Evolutionary conservation across 129 eudicot species (phyloP).

Genomic region (Solidago caesia): DNA sequence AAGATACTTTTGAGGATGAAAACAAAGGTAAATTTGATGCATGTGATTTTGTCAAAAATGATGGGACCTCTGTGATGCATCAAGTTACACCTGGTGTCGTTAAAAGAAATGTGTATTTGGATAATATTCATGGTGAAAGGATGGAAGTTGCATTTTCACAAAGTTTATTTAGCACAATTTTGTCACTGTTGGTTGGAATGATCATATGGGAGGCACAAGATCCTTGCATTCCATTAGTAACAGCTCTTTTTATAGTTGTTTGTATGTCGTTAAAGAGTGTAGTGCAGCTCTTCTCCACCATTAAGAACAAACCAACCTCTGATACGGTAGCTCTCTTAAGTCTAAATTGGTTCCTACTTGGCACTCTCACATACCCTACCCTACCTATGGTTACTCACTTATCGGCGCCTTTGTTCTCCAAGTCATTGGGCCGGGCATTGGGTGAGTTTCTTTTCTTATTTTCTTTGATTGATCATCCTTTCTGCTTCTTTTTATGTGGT

Average conservation of each 20-base stretch:
- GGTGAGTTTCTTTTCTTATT: slow-evolving; percentile 22
- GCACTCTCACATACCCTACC: slow-evolving; percentile 61
- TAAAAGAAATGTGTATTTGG: slow-evolving; percentile 1
- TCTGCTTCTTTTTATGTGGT: neutral
- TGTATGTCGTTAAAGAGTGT: slow-evolving; percentile 60
- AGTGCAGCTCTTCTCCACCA: slow-evolving; percentile 46
- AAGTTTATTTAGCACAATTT: slow-evolving; percentile 58
- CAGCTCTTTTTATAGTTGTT: slow-evolving; percentile 71
- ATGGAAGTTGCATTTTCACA: slow-evolving; percentile 58
- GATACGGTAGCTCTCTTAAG: slow-evolving; percentile 76
- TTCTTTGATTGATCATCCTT: neutral
- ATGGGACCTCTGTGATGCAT: slow-evolving; percentile 17
- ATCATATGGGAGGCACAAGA: slow-evolving; percentile 67
- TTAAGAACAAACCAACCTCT: slow-evolving; percentile 47
- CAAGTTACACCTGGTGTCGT: slow-evolving; percentile 16
- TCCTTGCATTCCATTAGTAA: slow-evolving; percentile 74
- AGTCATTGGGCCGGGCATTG: slow-evolving; percentile 13
- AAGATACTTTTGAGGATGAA: slow-evolving; percentile 23
- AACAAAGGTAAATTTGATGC: slow-evolving; percentile 17
- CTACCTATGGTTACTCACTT: slow-evolving; percentile 52
- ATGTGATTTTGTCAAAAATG: slow-evolving; percentile 7
- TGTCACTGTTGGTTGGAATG: slow-evolving; percentile 64
- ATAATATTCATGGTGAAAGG: slow-evolving; percentile 23
- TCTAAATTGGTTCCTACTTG: slow-evolving; percentile 85
- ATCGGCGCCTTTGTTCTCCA: slow-evolving; percentile 31